Conservation (phyloP, 2,329 filamentous ascomycete species). For the Tothia fuscella region DNA sequence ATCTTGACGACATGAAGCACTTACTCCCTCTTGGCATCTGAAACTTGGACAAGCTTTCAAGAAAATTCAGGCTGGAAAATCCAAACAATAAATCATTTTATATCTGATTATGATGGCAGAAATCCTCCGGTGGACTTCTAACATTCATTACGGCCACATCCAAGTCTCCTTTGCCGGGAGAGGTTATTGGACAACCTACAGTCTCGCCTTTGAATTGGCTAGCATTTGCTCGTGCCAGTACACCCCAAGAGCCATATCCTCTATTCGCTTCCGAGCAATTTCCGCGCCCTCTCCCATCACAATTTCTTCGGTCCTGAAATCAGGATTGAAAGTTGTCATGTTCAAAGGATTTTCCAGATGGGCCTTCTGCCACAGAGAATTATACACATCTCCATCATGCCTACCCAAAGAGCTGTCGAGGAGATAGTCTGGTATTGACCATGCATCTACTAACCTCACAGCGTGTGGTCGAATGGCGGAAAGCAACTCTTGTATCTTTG, state of each 20-base stretch:
- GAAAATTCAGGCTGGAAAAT: too few relatives aligned
- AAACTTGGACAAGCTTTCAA: too few relatives aligned
- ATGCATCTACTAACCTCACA: slow-evolving; percentile 57
- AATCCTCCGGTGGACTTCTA: too few relatives aligned
- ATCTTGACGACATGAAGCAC: too few relatives aligned
- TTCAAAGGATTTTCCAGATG: slow-evolving; percentile 64
- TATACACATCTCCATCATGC: slow-evolving; percentile 63
- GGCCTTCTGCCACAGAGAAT: slow-evolving; percentile 63
- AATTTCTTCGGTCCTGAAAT: slow-evolving; percentile 48
- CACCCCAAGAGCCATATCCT: neutral
- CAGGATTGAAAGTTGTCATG: slow-evolving; percentile 57
- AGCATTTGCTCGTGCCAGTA: slow-evolving; percentile 2
- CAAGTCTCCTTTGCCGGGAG: too few relatives aligned
- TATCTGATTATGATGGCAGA: too few relatives aligned
- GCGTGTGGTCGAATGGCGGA: slow-evolving; percentile 64
- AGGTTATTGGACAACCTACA: too few relatives aligned
- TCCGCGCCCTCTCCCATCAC: neutral
- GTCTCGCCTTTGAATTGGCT: too few relatives aligned
- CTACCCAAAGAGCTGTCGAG: slow-evolving; percentile 59
- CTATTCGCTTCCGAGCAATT: neutral
- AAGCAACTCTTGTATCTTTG: slow-evolving; percentile 60
- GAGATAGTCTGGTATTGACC: slow-evolving; percentile 70
- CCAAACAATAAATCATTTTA: too few relatives aligned
- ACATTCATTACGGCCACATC: too few relatives aligned
- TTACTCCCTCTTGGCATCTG: too few relatives aligned